These are phyloP conservation scores for Lachnellula suecica DNA, from an alignment of 2,329 filamentous ascomycete genomes.

Conservation along the genomic window DNA sequence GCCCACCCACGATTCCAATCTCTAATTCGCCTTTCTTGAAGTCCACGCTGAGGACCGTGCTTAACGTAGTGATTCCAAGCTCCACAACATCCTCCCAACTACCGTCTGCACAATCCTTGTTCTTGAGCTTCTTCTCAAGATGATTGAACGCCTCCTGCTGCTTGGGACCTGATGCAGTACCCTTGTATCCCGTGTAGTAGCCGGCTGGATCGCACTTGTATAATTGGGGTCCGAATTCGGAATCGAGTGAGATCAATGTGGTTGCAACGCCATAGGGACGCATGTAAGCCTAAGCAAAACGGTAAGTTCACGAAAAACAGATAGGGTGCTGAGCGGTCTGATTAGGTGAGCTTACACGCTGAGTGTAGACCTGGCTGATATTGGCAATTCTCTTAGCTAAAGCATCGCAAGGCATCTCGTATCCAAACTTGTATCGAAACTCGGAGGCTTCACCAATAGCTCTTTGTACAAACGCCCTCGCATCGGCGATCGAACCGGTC, in stretches of 20 bases:
- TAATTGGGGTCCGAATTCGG: conserved; percentile 87
- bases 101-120: conserved; percentile 92
- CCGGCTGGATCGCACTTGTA: conserved; percentile 99
- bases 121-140: conserved; percentile 99
- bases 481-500: conserved; percentile 97
- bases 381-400: conserved; percentile 96
- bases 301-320: conserved; percentile 17
- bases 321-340: conserved; percentile 32
- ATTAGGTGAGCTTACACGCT: conserved; percentile 64
- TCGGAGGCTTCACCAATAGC: conserved; percentile 95
- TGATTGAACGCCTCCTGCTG: conserved; percentile 98
- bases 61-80: conserved; percentile 90
- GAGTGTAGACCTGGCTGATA: conserved; percentile 99
- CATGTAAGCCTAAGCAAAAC: conserved; percentile 77
- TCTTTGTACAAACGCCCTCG: conserved; percentile 86
- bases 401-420: conserved; percentile 99
- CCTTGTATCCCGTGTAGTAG: conserved; percentile 98
- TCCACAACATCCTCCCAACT: conserved; percentile 98
- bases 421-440: conserved; percentile 97
- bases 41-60: conserved; percentile 95
- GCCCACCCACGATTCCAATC: conserved; percentile 93
- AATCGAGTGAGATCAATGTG: conserved; percentile 91
- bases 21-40: conserved; percentile 99
- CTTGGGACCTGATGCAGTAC: conserved; percentile 93
- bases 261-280: conserved; percentile 93